Evolutionary conservation across 345 rosid species (phyloP), one percentile per base, ranked within the genome.

Genomic region (Brassica rapa): DNA sequence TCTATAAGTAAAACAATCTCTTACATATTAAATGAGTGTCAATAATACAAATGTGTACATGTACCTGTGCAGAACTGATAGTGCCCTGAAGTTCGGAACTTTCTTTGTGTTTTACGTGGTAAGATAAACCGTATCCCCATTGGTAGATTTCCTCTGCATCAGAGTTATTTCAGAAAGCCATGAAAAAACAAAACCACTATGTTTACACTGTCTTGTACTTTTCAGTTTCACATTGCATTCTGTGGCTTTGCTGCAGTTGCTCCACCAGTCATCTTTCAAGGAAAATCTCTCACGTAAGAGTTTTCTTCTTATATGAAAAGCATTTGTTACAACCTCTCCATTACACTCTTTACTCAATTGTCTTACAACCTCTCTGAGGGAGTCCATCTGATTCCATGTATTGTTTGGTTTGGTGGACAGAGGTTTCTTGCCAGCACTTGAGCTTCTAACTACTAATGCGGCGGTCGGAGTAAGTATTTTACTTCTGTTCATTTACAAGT

Each of bases 1-100:
- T 74, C 53, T 74, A 11, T 41, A 53, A 62, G 29, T 62, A 63
- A 3, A 25, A 25, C 3, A 3, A 25, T 25, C 4, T 25, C 29
- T 25, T 25, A 25, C 29, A 25, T 25, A 53, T 51, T 43, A 37
- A 29, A 67, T 9, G 59, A 61, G 53, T 39, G 53, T 39, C 1
- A 3, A 56, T 70, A 63, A 70, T 43, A 56, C 72, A 68, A 69
- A 1, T 56, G 68, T 23, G 14, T 70, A 23, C 62, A 24, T 59
- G 41, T 78, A 73, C 30, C 81, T 78, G 61, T 85, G 67, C 93
- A 93, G 99, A 92, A 96, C 97, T 64, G 99, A 93, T 75, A 93
- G 98, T 85, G 99, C 98, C 66, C 83, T 96, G 80, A 93, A 90
- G 84, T 96, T 96, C 78, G 96, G 96, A 72, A 83, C 92, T 82